Conservation (phyloP, 768 basidiomycete species). For the Lanmaoa pseudosensibilis region DNA sequence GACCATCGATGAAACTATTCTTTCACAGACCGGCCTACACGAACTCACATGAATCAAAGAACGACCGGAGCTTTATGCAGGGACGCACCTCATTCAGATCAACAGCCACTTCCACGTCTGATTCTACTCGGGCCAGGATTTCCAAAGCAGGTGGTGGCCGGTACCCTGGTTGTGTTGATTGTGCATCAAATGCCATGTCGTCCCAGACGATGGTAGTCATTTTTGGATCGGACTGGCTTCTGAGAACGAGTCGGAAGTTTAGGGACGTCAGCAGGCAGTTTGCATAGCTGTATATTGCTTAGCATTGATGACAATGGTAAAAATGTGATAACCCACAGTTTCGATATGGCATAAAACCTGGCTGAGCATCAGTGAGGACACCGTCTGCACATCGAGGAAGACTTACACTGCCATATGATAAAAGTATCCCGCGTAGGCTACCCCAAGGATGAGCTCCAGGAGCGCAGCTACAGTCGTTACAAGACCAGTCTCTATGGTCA, state of each 20-base stretch:
- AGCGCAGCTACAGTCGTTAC: slow-evolving; percentile 21
- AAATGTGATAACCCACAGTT: slow-evolving; percentile 6
- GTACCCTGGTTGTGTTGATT: neutral
- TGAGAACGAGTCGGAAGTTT: slow-evolving; percentile 15
- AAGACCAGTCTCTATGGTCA: slow-evolving; percentile 28
- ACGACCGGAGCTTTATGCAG: neutral
- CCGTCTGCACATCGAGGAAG: neutral
- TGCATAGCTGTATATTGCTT: slow-evolving; percentile 12
- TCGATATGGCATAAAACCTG: slow-evolving; percentile 17
- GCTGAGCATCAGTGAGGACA: neutral
- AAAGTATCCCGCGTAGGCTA: neutral
- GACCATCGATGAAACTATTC: neutral
- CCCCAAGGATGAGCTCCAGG: slow-evolving; percentile 17
- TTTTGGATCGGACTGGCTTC: slow-evolving; percentile 1
- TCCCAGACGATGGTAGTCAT: slow-evolving; percentile 7
- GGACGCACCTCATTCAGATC: neutral
- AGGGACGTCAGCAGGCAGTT: slow-evolving; percentile 18
- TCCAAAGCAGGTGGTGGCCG: neutral
- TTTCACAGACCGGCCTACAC: neutral
- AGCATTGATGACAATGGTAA: neutral
- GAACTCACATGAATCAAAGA: neutral
- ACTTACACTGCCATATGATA: slow-evolving; percentile 24
- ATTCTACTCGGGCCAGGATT: neutral
- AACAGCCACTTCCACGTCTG: neutral
- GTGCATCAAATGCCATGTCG: neutral